These are phyloP conservation scores for Atractiella rhizophila DNA, from an alignment of 768 basidiomycete species.

Conservation along the genomic window DNA sequence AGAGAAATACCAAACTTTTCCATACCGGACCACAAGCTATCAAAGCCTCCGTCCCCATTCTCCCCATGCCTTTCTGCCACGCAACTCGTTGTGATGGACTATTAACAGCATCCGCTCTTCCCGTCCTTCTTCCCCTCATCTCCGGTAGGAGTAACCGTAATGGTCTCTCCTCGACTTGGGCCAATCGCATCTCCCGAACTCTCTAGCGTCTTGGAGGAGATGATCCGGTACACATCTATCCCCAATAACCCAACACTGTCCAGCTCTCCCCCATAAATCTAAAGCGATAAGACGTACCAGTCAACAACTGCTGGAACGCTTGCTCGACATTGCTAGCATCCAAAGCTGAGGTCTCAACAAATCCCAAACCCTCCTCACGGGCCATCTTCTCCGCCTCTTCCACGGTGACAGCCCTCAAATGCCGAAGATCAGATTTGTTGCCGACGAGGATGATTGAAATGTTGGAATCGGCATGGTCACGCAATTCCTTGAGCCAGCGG, in stretches of 20 bases:
- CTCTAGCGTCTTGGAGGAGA: constrained; percentile 84
- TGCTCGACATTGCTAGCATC: constrained; percentile 96
- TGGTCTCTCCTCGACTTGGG: constrained; percentile 45
- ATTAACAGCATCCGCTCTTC: too few species aligned
- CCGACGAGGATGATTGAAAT: constrained; percentile 52
- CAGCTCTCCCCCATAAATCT: not conserved
- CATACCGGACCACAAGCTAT: too few species aligned
- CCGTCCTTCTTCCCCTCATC: constrained; percentile 25
- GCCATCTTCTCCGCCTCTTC: constrained; percentile 88
- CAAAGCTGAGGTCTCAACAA: constrained; percentile 95
- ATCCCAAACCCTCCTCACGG: constrained; percentile 30
- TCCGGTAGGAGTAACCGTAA: constrained; percentile 50
- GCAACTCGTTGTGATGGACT: too few species aligned
- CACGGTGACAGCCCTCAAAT: constrained; percentile 79
- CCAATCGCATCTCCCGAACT: constrained; percentile 51
- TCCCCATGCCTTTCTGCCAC: too few species aligned
- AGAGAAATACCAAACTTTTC: too few species aligned
- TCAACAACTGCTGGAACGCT: constrained; percentile 89
- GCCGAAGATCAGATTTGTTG: constrained; percentile 98
- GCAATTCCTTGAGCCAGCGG: constrained; percentile 87
- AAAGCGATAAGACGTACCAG: constrained; percentile 31
- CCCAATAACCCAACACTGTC: not conserved
- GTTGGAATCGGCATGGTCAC: constrained; percentile 50
- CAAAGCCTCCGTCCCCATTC: too few species aligned
- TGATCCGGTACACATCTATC: constrained; percentile 87